These are phyloP conservation scores for Aspergillus asperescens DNA, from an alignment of 495 filamentous ascomycete species.

Conservation along the genomic window DNA sequence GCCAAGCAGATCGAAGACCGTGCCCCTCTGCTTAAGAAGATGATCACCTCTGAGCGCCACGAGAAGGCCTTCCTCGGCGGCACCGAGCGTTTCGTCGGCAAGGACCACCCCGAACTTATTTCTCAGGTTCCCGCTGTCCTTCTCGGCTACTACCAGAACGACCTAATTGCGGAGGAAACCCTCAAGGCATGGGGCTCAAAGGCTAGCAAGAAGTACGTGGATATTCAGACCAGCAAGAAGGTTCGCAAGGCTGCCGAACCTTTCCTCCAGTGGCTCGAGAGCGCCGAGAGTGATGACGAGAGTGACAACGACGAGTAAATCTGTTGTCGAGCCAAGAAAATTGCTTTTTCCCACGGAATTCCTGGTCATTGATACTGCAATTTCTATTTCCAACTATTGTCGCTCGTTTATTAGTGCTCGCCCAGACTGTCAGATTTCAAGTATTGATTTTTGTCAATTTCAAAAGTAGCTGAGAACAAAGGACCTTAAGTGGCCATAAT, in stretches of 20 bases:
- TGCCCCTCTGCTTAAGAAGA: constrained; percentile 81
- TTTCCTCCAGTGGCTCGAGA: constrained; percentile 91
- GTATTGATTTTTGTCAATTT: background rate
- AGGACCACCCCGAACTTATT: constrained; percentile 72
- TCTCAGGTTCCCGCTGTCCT: constrained; percentile 78
- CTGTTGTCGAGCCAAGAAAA: background rate
- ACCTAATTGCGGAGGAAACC: constrained; percentile 79
- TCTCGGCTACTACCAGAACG: constrained; percentile 78
- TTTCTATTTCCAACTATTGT: constrained; percentile 3
- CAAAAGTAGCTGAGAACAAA: constrained; percentile 2
- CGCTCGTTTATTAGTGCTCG: constrained; percentile 9
- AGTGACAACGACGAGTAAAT: constrained; percentile 52
- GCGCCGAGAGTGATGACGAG: constrained; percentile 84
- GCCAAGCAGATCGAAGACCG: constrained; percentile 77
- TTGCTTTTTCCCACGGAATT: background rate
- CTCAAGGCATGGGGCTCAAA: constrained; percentile 87
- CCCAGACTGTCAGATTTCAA: constrained; percentile 1
- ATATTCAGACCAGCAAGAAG: constrained; percentile 83
- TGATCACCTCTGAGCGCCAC: constrained; percentile 85
- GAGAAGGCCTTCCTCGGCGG: constrained; percentile 97
- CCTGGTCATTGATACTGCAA: constrained; percentile 4
- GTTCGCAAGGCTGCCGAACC: constrained; percentile 90
- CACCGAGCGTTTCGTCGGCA: constrained; percentile 85
- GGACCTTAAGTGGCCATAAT: background rate
- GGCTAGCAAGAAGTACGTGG: constrained; percentile 97